Base-by-base conservation (phyloP, 495 filamentous ascomycete genomes). In the Jackrogersella multiformis region DNA sequence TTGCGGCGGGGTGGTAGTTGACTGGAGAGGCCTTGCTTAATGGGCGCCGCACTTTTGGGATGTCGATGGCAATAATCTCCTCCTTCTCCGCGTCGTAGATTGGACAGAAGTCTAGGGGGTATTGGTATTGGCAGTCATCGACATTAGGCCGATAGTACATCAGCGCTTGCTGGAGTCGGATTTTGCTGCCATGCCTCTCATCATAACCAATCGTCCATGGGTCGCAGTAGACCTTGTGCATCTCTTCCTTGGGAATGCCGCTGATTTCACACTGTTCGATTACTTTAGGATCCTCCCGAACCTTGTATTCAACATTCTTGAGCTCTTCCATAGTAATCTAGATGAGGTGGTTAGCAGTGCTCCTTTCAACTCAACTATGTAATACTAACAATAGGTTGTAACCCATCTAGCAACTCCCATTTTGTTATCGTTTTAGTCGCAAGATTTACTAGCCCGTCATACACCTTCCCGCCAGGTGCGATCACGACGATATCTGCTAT, bases 121-220 rank as follows among this genome's bases (percentile, higher is more conserved):
- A 97, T 16, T 90, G 89, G 77, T 97, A 97, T 77, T 97, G 94
- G 70, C 86, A 91, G 77, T 94, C 91, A 71, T 97, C 94, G 38
- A 89, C 63, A 69, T 93, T 84, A 13, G 93, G 94, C 21, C 94
- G 87, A 76, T 97, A 97, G 81, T 97, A 97, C 92, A 97, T 96
- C 35, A 97, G 80, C 13, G 93, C 94, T 76, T 97, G 94, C 73
- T 97, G 94, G 13, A 97, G 84, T 58, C 94, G 89, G 26, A 92
- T 83, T 32, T 82, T 84, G 70, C 79, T 93, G 52, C 94, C 93
- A 69, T 93, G 94, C 5, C 94, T 88, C 80, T 96, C 93, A 72
- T 97, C 94, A 70, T 92, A 96, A 16, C 94, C 94, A 78, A 97
- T 97, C 12, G 94, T 97, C 94, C 94, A 97, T 10, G 94, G 92